Conservation (phyloP, 495 filamentous ascomycete genomes). For the Cercophora scortea region DNA sequence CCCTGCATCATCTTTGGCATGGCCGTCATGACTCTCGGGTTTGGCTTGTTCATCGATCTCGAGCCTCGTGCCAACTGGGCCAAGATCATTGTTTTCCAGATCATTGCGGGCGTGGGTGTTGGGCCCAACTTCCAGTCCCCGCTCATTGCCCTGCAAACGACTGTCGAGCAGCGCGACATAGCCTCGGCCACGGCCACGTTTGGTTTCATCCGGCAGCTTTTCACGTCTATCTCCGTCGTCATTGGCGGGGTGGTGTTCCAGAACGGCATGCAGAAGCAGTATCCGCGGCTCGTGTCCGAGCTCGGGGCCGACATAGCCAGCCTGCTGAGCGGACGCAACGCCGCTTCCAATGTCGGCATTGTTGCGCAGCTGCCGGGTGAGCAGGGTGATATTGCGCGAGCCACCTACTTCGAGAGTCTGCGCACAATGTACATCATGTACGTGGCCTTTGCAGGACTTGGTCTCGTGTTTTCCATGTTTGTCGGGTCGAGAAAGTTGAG, state of each 20-base stretch:
- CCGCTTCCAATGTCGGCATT: constrained; percentile 51
- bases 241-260: constrained; percentile 78
- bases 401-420: constrained; percentile 49
- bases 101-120: constrained; percentile 58
- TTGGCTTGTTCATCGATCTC: constrained; percentile 58
- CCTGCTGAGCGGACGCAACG: constrained; percentile 41
- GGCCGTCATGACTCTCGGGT: constrained; percentile 52
- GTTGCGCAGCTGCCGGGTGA: constrained; percentile 41
- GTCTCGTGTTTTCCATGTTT: constrained; percentile 46
- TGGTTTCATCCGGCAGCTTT: constrained; percentile 65
- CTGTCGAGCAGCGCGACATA: constrained; percentile 59
- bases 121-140: constrained; percentile 68
- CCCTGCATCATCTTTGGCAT: constrained; percentile 50
- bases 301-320: constrained; percentile 36
- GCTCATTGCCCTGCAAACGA: constrained; percentile 71
- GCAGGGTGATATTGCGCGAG: constrained; percentile 40
- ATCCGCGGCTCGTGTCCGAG: constrained; percentile 24
- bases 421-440: constrained; percentile 66
- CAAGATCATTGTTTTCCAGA: constrained; percentile 54
- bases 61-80: constrained; percentile 40
- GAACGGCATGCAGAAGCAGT: constrained; percentile 46
- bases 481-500: constrained; percentile 49
- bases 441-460: constrained; percentile 44
- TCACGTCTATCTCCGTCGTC: constrained; percentile 63
- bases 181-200: constrained; percentile 73